These are phyloP conservation scores for Lasiosphaeria hispida DNA, from an alignment of 495 filamentous ascomycete genomes.

Conservation along the genomic window DNA sequence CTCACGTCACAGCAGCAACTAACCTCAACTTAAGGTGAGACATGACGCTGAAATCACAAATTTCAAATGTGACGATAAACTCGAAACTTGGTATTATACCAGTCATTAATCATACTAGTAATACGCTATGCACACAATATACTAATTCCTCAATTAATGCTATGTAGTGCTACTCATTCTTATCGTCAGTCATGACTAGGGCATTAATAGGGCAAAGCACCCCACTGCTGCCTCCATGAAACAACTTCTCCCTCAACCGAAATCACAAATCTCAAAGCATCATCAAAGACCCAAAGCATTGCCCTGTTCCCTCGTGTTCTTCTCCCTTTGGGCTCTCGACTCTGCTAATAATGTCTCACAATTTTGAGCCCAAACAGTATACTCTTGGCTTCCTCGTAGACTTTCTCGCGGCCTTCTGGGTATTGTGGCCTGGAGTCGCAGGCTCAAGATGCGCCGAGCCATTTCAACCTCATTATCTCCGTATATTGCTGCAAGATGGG, in stretches of 20 bases:
- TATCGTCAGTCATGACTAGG: too few relatives aligned
- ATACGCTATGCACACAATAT: too few relatives aligned
- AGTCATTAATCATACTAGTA: too few relatives aligned
- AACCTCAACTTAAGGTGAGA: too few relatives aligned
- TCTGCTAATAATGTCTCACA: conserved; percentile 1
- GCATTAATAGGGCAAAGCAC: too few relatives aligned
- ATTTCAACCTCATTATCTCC: not conserved
- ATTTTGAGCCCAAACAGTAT: not conserved
- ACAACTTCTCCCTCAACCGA: not conserved
- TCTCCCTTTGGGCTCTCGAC: conserved; percentile 13
- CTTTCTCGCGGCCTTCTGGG: not conserved
- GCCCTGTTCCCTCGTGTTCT: conserved; percentile 3
- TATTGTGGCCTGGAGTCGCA: not conserved
- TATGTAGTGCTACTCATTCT: too few relatives aligned
- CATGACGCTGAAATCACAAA: too few relatives aligned
- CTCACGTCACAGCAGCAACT: too few relatives aligned
- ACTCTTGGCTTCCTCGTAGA: conserved; percentile 2
- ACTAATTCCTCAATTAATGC: too few relatives aligned
- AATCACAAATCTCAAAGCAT: not conserved
- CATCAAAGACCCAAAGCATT: not conserved
- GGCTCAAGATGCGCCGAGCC: not conserved
- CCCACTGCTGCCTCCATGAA: too few relatives aligned
- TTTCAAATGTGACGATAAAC: too few relatives aligned
- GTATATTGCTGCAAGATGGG: not conserved
- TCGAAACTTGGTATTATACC: too few relatives aligned